Evolutionary conservation across 2,329 filamentous ascomycete species (phyloP).

Genomic region (Talaromyces rugulosus): DNA sequence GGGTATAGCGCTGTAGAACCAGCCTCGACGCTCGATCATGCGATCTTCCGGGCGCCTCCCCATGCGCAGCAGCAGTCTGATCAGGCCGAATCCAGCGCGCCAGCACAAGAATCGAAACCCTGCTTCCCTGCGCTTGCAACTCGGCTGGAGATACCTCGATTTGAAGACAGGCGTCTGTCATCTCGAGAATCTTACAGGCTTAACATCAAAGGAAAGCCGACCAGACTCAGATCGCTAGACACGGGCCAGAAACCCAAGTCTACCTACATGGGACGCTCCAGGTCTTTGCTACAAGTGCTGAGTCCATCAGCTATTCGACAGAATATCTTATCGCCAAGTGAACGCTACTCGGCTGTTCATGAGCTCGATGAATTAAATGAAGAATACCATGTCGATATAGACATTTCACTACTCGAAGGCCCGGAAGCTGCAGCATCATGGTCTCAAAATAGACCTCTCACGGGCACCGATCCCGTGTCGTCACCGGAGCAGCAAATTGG

Average conservation of each 20-base stretch:
- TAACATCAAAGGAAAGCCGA: conserved; percentile 4
- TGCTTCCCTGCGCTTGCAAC: neutral
- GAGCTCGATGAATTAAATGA: conserved; percentile 13
- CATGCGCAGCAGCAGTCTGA: neutral
- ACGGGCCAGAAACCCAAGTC: neutral
- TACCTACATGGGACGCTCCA: neutral
- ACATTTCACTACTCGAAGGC: conserved; percentile 19
- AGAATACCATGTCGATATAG: conserved; percentile 11
- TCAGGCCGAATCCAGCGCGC: neutral
- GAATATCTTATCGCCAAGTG: conserved; percentile 2
- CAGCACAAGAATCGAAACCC: neutral
- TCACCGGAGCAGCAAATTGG: neutral
- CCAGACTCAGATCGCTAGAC: neutral
- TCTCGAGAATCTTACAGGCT: conserved; percentile 9
- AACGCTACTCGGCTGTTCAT: conserved; percentile 10
- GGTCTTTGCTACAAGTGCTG: conserved; percentile 3
- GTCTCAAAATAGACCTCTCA: neutral
- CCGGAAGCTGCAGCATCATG: conserved; percentile 1
- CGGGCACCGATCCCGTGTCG: neutral
- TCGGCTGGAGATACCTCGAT: neutral
- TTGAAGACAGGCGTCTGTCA: conserved; percentile 7
- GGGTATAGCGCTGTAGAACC: conserved; percentile 3
- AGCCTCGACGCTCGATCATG: conserved; percentile 4
- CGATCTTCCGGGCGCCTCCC: conserved; percentile 1
- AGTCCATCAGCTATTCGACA: conserved; percentile 6